A percentile compares a stretch with the other conserved stretches of the same genome.
These are phyloP conservation scores for Penicillium thymicola DNA, from an alignment of 2,329 filamentous ascomycete genomes.

Conservation along the genomic window DNA sequence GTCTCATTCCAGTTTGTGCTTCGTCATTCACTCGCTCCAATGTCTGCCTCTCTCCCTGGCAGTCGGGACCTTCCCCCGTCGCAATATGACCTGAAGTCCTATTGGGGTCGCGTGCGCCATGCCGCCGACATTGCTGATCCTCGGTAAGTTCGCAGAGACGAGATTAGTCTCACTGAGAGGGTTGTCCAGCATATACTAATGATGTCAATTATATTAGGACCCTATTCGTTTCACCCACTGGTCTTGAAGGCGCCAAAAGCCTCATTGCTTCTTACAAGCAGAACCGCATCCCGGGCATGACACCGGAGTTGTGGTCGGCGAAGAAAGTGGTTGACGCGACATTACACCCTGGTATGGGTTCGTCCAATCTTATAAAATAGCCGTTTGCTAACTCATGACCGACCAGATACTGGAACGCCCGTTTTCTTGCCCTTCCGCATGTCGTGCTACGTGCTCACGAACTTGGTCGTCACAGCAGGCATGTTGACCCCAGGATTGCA, in stretches of 20 bases:
- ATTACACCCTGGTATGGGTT: conserved; percentile 75
- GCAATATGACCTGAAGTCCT: conserved; percentile 87
- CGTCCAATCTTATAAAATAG: background rate
- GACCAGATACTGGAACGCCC: conserved; percentile 79
- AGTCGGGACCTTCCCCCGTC: conserved; percentile 83
- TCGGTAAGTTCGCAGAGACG: conserved; percentile 64
- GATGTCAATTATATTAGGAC: conserved; percentile 57
- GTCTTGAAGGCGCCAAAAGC: conserved; percentile 81
- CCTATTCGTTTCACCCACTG: conserved; percentile 71
- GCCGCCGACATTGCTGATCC: conserved; percentile 88
- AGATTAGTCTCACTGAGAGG: conserved; percentile 10
- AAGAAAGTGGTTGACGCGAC: conserved; percentile 98
- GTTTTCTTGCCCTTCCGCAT: conserved; percentile 96
- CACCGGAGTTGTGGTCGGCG: conserved; percentile 83
- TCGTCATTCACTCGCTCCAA: conserved; percentile 27
- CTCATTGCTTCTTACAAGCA: conserved; percentile 83
- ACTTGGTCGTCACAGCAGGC: conserved; percentile 88
- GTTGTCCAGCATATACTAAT: background rate
- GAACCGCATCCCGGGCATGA: conserved; percentile 75
- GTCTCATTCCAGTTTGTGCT: background rate
- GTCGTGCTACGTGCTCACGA: conserved; percentile 92
- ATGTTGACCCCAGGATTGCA: conserved; percentile 90
- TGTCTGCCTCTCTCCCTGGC: conserved; percentile 62
- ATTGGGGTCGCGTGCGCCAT: conserved; percentile 92
- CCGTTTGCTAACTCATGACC: background rate